These are phyloP conservation scores for Perilla frutescens DNA, from an alignment of 257 asterid species.

Conservation along the genomic window DNA sequence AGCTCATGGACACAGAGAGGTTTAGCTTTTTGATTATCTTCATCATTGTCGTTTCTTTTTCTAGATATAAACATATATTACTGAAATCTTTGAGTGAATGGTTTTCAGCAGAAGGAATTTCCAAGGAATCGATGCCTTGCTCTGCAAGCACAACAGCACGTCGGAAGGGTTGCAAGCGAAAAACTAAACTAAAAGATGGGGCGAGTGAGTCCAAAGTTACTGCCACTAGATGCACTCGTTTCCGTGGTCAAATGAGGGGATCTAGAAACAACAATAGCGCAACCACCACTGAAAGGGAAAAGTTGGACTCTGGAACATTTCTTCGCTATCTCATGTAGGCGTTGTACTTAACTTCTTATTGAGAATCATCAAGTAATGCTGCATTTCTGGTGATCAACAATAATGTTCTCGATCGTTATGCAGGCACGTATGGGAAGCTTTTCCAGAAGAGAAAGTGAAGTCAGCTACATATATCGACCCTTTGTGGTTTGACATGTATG, in stretches of 20 bases:
- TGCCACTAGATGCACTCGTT: slow-evolving; percentile 34
- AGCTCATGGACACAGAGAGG: background rate
- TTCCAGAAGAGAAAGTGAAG: slow-evolving; percentile 55
- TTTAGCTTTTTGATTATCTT: background rate
- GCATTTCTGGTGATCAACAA: background rate
- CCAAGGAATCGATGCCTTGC: slow-evolving; percentile 1
- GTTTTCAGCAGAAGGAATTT: slow-evolving; percentile 32
- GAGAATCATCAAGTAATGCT: background rate
- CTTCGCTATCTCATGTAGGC: slow-evolving; percentile 53
- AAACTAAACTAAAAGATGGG: slow-evolving; percentile 27
- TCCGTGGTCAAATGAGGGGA: slow-evolving; percentile 52
- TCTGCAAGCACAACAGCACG: slow-evolving; percentile 26
- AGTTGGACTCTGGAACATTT: slow-evolving; percentile 56
- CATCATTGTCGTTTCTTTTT: background rate
- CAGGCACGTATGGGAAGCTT: slow-evolving; percentile 58
- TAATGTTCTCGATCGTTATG: slow-evolving; percentile 24
- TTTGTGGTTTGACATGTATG: slow-evolving; percentile 56
- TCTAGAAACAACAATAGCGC: slow-evolving; percentile 20
- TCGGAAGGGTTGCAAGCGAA: slow-evolving; percentile 36
- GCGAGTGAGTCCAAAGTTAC: slow-evolving; percentile 34
- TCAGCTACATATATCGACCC: slow-evolving; percentile 52
- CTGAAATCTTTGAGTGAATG: background rate
- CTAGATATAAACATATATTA: background rate
- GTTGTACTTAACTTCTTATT: background rate
- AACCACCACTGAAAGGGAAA: slow-evolving; percentile 33